A percentile compares a stretch with the other conserved stretches of the same genome.
These are phyloP conservation scores for Barnettozyma sp. DNA, from an alignment of 805 yeast species.

Conservation along the genomic window DNA sequence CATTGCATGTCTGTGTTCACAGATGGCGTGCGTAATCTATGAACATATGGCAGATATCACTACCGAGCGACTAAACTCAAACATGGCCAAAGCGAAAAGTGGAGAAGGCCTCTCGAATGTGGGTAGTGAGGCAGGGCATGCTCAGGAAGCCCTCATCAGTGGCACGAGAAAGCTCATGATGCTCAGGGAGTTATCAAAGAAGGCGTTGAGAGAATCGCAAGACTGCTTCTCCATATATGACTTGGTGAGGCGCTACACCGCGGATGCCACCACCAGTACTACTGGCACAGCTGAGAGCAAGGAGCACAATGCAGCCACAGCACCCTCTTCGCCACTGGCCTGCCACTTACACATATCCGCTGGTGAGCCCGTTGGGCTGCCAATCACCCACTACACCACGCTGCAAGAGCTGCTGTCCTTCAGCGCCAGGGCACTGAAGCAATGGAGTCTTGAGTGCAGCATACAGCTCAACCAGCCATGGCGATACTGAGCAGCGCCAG, in stretches of 20 bases:
- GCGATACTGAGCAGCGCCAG: too few species aligned
- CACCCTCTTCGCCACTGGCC: too few species aligned
- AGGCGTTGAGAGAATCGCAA: background rate
- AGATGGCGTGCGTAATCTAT: slow-evolving; percentile 2
- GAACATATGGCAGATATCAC: slow-evolving; percentile 1
- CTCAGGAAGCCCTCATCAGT: background rate
- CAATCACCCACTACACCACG: background rate
- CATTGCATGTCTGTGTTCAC: background rate
- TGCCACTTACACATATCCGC: background rate
- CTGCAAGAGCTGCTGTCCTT: background rate
- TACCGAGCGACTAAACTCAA: background rate
- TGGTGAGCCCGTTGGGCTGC: background rate
- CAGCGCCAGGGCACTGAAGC: background rate
- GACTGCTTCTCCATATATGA: background rate
- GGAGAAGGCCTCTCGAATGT: background rate
- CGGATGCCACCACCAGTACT: too few species aligned
- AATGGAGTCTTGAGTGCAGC: too few species aligned
- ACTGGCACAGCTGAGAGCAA: too few species aligned
- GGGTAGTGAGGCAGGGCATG: background rate
- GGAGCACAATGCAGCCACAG: background rate
- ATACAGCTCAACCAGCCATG: too few species aligned
- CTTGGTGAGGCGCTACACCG: slow-evolving; percentile 1
- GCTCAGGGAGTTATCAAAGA: background rate
- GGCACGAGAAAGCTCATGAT: background rate
- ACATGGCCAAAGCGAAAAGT: background rate